A percentile compares a stretch with the other conserved stretches of the same genome.
Conservation (phyloP, 768 basidiomycete species). For the Mycena pura region DNA sequence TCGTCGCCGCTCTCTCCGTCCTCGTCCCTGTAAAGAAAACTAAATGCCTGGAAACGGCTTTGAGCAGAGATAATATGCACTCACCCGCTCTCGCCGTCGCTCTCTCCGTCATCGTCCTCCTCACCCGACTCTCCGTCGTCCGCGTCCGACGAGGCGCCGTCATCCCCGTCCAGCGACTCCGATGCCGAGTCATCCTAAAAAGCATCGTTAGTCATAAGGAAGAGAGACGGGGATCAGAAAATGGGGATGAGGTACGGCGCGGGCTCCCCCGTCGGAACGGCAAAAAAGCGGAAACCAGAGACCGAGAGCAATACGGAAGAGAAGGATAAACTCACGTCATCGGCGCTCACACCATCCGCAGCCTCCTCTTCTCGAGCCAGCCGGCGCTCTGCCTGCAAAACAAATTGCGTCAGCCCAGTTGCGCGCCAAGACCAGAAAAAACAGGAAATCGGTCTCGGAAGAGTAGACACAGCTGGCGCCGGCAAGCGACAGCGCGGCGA, state of each 20-base stretch:
- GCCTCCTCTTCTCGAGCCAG: constrained; percentile 34
- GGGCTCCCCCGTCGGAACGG: not conserved
- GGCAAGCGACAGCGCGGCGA: no score
- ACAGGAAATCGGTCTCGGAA: no score
- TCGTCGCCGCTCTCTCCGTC: constrained; percentile 58
- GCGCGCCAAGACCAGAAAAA: not conserved
- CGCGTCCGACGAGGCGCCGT: constrained; percentile 66
- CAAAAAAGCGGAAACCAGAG: not conserved
- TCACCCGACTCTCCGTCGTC: constrained; percentile 73
- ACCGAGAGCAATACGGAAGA: not conserved
- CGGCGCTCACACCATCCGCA: constrained; percentile 27
- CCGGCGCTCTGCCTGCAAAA: constrained; percentile 20
- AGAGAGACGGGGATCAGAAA: not conserved
- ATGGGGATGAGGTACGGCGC: not conserved
- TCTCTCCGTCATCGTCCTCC: constrained; percentile 66
- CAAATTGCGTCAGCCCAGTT: not conserved
- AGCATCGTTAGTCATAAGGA: constrained; percentile 39
- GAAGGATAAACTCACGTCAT: constrained; percentile 20
- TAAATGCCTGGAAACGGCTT: no score
- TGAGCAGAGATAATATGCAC: constrained; percentile 19
- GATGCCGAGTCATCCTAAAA: constrained; percentile 55
- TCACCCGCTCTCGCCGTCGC: constrained; percentile 45
- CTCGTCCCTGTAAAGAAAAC: constrained; percentile 45
- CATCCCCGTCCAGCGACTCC: constrained; percentile 62
- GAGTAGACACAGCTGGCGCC: no score